phyloP scores from a whole-genome alignment of 164 flowering plant genomes.

The Buxus sempervirens region DNA sequence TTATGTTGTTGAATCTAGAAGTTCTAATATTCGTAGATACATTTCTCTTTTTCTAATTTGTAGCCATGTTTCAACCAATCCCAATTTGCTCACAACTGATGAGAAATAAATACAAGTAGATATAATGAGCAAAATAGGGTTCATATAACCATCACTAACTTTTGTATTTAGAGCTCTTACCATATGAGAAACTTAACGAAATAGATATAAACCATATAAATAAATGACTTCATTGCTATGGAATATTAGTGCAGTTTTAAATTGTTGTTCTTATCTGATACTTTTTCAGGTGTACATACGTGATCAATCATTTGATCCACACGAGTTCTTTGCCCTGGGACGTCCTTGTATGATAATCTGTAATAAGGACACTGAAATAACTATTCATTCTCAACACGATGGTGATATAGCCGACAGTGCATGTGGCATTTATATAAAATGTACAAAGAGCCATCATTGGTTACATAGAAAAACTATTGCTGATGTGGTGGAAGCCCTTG shows the following conservation, averaged over 20 bases:
- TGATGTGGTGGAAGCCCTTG: slow-evolving; percentile 88
- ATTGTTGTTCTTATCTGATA: not conserved
- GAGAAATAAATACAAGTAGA: too few species aligned
- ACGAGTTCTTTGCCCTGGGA: slow-evolving; percentile 68
- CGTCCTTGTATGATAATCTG: slow-evolving; percentile 65
- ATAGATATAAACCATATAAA: too few species aligned
- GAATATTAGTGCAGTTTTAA: not conserved
- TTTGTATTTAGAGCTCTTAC: too few species aligned
- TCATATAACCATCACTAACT: too few species aligned
- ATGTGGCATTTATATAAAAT: slow-evolving; percentile 33
- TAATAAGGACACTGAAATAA: slow-evolving; percentile 36
- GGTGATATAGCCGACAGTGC: slow-evolving; percentile 6
- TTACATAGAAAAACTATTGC: slow-evolving; percentile 79
- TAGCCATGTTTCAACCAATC: too few species aligned
- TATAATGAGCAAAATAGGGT: too few species aligned
- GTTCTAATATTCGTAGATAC: too few species aligned
- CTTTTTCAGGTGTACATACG: slow-evolving; percentile 77
- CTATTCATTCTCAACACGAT: slow-evolving; percentile 38
- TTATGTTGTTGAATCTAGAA: too few species aligned
- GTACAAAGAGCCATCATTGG: slow-evolving; percentile 76
- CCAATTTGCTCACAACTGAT: too few species aligned
- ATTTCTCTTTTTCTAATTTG: too few species aligned
- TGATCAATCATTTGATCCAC: slow-evolving; percentile 73
- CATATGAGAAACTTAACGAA: too few species aligned
- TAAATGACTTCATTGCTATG: not conserved